phyloP scores from a whole-genome alignment of 768 basidiomycete species.

The Xanthoconium stramineum region DNA sequence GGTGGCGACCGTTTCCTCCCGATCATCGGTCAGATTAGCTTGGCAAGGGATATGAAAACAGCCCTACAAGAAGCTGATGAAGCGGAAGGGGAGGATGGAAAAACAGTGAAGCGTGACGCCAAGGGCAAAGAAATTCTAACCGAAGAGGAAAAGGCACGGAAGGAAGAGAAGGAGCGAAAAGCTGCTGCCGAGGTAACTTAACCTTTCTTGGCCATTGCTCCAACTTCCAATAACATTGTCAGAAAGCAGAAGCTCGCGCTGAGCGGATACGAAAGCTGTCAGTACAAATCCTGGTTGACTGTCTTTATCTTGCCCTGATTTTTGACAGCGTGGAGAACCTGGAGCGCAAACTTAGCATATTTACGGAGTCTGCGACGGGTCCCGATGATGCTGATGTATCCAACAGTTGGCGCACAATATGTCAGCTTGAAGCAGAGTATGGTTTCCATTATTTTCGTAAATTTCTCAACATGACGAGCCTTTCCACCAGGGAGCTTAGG shows the following conservation, averaged over 20 bases:
- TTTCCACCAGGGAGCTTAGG: slow-evolving; percentile 62
- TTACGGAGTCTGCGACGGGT: slow-evolving; percentile 77
- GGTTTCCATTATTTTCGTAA: slow-evolving; percentile 30
- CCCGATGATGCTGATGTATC: slow-evolving; percentile 68
- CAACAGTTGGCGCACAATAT: slow-evolving; percentile 72
- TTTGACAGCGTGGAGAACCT: slow-evolving; percentile 57
- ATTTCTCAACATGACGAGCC: slow-evolving; percentile 1
- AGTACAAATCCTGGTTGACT: neutral
- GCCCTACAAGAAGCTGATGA: slow-evolving; percentile 87
- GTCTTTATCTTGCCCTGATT: slow-evolving; percentile 1
- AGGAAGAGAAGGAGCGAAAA: slow-evolving; percentile 69
- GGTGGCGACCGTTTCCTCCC: slow-evolving; percentile 84
- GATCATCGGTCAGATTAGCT: slow-evolving; percentile 84
- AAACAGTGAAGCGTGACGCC: slow-evolving; percentile 45
- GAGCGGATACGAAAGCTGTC: slow-evolving; percentile 70
- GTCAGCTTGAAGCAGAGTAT: slow-evolving; percentile 77
- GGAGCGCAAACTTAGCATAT: slow-evolving; percentile 80
- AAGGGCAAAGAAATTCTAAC: slow-evolving; percentile 52
- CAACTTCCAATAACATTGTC: slow-evolving; percentile 12
- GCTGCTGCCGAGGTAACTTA: slow-evolving; percentile 60
- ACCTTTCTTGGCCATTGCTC: neutral
- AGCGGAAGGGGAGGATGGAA: slow-evolving; percentile 46
- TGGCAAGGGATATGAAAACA: slow-evolving; percentile 90
- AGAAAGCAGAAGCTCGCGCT: slow-evolving; percentile 80
- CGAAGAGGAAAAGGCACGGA: slow-evolving; percentile 71